Conservation (phyloP, 129 eudicot genomes). For the Escallonia rubra region DNA sequence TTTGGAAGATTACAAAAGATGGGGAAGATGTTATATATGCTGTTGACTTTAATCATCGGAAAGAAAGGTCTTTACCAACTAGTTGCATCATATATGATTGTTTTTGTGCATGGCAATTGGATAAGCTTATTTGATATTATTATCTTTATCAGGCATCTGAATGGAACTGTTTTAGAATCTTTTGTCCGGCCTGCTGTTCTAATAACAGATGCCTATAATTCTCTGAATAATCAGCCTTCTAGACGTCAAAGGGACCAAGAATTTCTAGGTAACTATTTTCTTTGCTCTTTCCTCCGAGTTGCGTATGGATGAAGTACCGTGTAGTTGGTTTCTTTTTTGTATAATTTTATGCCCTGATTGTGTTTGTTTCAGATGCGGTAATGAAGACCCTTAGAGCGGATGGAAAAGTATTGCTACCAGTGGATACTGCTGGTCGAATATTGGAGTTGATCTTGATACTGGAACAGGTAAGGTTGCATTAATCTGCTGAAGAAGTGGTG, state of each 20-base stretch:
- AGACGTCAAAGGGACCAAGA: constrained; percentile 99
- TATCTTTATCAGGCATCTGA: constrained; percentile 67
- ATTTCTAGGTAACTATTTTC: constrained; percentile 54
- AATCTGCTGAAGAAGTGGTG: not conserved
- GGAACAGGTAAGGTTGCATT: constrained; percentile 64
- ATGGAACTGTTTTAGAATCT: constrained; percentile 90
- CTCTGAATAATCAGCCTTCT: constrained; percentile 82
- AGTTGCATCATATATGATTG: constrained; percentile 7
- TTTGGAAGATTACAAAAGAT: constrained; percentile 93
- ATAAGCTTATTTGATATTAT: constrained; percentile 10
- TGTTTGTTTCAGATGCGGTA: constrained; percentile 49
- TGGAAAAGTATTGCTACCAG: constrained; percentile 85
- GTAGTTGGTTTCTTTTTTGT: no score
- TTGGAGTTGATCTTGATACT: constrained; percentile 79
- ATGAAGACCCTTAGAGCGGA: constrained; percentile 57
- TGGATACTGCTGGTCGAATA: constrained; percentile 93
- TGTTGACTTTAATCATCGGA: constrained; percentile 95
- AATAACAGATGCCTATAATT: constrained; percentile 94
- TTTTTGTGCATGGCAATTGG: not conserved
- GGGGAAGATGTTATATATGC: constrained; percentile 98
- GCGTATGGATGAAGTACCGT: not conserved
- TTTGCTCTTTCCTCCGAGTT: not conserved
- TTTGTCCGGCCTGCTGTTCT: constrained; percentile 96
- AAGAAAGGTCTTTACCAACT: constrained; percentile 58
- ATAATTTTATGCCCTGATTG: not conserved